Percentiles rank a stretch among this genome's conserved stretches.
These are phyloP conservation scores for Paramecium sonneborni DNA, from an alignment of 73 alveolate species.

Conservation along the genomic window DNA sequence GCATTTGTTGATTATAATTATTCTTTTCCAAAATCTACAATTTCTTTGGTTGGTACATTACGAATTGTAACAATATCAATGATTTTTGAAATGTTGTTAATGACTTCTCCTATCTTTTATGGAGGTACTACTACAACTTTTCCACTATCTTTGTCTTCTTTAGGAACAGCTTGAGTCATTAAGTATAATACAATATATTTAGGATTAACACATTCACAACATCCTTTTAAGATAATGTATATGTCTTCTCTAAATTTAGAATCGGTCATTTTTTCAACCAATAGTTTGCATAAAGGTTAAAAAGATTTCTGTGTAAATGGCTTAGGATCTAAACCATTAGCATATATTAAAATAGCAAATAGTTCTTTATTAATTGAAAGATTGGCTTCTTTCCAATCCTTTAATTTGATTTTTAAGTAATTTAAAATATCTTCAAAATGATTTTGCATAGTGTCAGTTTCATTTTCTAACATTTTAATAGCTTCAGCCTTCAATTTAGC, in stretches of 20 bases:
- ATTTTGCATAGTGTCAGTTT: slow-evolving; percentile 6
- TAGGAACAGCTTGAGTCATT: slow-evolving; percentile 4
- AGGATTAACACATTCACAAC: slow-evolving; percentile 60
- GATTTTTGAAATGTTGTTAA: slow-evolving; percentile 1
- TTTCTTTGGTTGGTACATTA: slow-evolving; percentile 31
- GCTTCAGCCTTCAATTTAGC: slow-evolving; percentile 61
- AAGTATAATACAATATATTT: slow-evolving; percentile 21
- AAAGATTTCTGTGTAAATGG: slow-evolving; percentile 61
- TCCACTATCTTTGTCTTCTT: slow-evolving; percentile 8
- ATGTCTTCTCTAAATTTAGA: slow-evolving; percentile 54
- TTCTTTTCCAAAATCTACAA: slow-evolving; percentile 57
- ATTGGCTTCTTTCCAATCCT: slow-evolving; percentile 52
- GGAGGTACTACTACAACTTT: slow-evolving; percentile 51
- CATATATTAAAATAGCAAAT: slow-evolving; percentile 36
- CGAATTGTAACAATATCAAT: slow-evolving; percentile 52
- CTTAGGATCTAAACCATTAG: slow-evolving; percentile 49
- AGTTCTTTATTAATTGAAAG: slow-evolving; percentile 58
- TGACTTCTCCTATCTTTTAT: slow-evolving; percentile 25
- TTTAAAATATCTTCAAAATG: slow-evolving; percentile 55
- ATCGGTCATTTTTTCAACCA: slow-evolving; percentile 56
- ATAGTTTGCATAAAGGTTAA: slow-evolving; percentile 17
- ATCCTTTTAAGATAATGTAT: slow-evolving; percentile 36
- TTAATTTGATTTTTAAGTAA: slow-evolving; percentile 18
- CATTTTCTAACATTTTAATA: slow-evolving; percentile 36
- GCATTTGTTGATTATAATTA: slow-evolving; percentile 41